phyloP scores from a whole-genome alignment of 2,329 filamentous ascomycete species.

The Cyphellophora europaea region DNA sequence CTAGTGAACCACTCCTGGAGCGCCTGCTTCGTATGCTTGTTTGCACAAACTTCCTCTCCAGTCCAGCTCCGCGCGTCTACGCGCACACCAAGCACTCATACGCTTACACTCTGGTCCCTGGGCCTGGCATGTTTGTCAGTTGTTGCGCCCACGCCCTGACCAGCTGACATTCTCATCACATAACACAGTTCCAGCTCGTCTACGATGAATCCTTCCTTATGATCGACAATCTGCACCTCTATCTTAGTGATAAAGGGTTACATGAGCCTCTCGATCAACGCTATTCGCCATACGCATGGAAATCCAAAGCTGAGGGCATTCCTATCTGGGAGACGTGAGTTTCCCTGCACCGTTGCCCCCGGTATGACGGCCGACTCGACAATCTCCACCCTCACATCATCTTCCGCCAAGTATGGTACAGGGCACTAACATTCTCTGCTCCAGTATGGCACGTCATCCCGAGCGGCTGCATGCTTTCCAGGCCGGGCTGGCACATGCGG shows the following conservation, averaged over 20 bases:
- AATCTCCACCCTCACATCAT: too few relatives aligned
- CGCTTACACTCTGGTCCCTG: constrained; percentile 8
- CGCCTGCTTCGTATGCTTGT: constrained; percentile 10
- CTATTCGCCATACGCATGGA: constrained; percentile 5
- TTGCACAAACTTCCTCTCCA: constrained; percentile 7
- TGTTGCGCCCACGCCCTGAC: too few relatives aligned
- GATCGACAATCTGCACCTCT: constrained; percentile 8
- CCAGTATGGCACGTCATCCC: constrained; percentile 18
- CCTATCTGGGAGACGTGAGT: constrained; percentile 21
- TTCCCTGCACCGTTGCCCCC: too few relatives aligned
- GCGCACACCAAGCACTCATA: constrained; percentile 8
- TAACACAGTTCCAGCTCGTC: constrained; percentile 12
- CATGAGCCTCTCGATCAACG: constrained; percentile 8
- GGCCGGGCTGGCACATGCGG: constrained; percentile 12
- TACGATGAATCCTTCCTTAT: constrained; percentile 9
- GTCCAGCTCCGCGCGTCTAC: constrained; percentile 5
- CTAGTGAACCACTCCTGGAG: constrained; percentile 3
- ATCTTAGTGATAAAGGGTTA: constrained; percentile 6
- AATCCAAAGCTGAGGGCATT: constrained; percentile 5
- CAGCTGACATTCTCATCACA: too few relatives aligned
- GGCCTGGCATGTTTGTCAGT: constrained; percentile 6
- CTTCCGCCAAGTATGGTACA: too few relatives aligned
- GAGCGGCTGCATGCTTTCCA: constrained; percentile 21
- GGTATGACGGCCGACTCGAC: too few relatives aligned
- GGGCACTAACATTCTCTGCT: too few relatives aligned